Evolutionary conservation across 2,329 filamentous ascomycete genomes (phyloP).

Genomic region (Aspergillus felis): DNA sequence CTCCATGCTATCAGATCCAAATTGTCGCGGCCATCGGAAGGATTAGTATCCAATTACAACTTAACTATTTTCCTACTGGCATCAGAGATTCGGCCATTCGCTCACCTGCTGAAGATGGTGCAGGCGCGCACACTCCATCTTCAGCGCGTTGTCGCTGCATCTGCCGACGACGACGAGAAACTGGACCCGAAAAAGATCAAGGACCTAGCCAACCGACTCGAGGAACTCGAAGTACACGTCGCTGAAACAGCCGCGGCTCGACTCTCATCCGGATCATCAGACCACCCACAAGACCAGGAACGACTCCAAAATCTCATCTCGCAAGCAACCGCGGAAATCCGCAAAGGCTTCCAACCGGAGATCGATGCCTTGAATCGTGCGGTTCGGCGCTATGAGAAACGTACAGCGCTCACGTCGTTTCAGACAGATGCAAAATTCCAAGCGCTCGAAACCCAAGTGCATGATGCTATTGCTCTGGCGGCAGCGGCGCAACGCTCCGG

Average conservation of each 20-base stretch:
- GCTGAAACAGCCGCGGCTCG: slow-evolving; percentile 33
- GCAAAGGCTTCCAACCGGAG: slow-evolving; percentile 68
- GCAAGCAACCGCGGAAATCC: slow-evolving; percentile 52
- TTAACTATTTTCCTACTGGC: slow-evolving; percentile 84
- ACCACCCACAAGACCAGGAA: slow-evolving; percentile 13
- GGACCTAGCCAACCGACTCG: slow-evolving; percentile 62
- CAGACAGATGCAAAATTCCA: slow-evolving; percentile 73
- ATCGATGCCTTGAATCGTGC: slow-evolving; percentile 85
- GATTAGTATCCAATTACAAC: slow-evolving; percentile 88
- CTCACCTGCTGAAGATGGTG: slow-evolving; percentile 76
- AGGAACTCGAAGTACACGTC: slow-evolving; percentile 62
- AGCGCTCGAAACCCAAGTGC: slow-evolving; percentile 65
- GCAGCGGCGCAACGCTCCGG: slow-evolving; percentile 57
- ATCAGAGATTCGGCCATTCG: slow-evolving; percentile 77
- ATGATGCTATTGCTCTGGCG: slow-evolving; percentile 76
- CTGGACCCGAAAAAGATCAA: slow-evolving; percentile 38
- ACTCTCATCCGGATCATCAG: slow-evolving; percentile 12
- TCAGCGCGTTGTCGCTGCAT: slow-evolving; percentile 61
- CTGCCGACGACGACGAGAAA: slow-evolving; percentile 29
- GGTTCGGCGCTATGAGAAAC: slow-evolving; percentile 87
- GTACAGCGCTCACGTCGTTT: slow-evolving; percentile 67
- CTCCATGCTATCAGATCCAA: slow-evolving; percentile 77
- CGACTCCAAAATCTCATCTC: slow-evolving; percentile 41
- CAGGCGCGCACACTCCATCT: slow-evolving; percentile 75
- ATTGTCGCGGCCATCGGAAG: slow-evolving; percentile 77